These are phyloP conservation scores for Aureobasidium sp. DNA, from an alignment of 2,329 filamentous ascomycete genomes.

Conservation along the genomic window DNA sequence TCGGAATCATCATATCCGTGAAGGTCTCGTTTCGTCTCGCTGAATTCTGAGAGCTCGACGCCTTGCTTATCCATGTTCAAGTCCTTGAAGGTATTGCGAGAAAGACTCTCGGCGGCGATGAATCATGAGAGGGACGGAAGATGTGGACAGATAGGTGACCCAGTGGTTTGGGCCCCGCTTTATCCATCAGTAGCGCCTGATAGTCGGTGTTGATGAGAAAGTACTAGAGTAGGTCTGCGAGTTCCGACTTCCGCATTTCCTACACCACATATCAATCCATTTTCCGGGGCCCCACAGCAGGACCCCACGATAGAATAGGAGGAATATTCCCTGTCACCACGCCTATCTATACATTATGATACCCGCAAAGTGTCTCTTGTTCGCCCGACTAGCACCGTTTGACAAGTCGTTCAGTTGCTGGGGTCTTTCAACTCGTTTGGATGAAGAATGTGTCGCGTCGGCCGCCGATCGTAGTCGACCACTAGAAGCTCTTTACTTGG, in stretches of 20 bases:
- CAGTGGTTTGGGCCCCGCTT: background rate
- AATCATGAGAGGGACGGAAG: background rate
- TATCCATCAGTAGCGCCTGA: background rate
- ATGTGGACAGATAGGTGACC: background rate
- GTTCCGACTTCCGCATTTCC: background rate
- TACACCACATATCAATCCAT: background rate
- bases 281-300: background rate
- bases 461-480: background rate
- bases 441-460: background rate
- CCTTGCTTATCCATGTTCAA: background rate
- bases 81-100: background rate
- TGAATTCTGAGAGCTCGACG: background rate
- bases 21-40: background rate
- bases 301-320: background rate
- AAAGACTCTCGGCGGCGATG: background rate
- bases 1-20: background rate
- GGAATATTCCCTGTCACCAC: background rate
- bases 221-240: background rate
- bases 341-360: background rate
- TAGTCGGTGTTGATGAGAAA: background rate
- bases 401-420: background rate
- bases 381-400: background rate
- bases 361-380: background rate
- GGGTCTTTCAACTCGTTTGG: background rate
- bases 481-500: background rate